Base-by-base conservation (phyloP, 2,329 filamentous ascomycete genomes). In the Ceratocystis eucalypticola region DNA sequence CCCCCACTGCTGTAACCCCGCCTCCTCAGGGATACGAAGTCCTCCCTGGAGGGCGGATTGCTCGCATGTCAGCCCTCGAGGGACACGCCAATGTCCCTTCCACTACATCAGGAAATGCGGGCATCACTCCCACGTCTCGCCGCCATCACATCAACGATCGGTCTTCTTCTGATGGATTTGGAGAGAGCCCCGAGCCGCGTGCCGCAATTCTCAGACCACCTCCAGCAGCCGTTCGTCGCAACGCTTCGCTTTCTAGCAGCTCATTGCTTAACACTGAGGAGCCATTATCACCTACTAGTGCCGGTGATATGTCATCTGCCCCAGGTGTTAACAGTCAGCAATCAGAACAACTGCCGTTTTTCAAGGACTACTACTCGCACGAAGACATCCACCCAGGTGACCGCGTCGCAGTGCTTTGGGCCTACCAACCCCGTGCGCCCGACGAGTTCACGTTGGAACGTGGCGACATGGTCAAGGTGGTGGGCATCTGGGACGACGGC, bases 401-500 rank as follows among this genome's bases (percentile, higher is more conserved):
- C 72, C 88, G 88, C 68, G 93, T 99, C 53, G 84, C 94, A 15
- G 90, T 91, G 1, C 82, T 99, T 15, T 99, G 94, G 94, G 93
- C 94, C 1, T 99, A 99, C 75, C 91, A 96, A 71, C 93, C 94
- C 44, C 88, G 94, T 44, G 94, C 94, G 3, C 85, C 86, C 37
- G 94, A 99, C 72, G 94, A 99, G 74, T 97, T 97, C 73, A 82
- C 90, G 48, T 80, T 99, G 46, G 94, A 97, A 72, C 86, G 94
- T 67, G 94, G 94, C 65, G 94, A 99, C 74, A 96, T 99, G 92
- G 82, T 99, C 72, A 97, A 96, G 78, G 87, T 99, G 15, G 88
- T 97, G 41, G 94, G 94, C 69, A 99, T 99, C 70, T 99, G 94
- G 94, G 94, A 99, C 72, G 94, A 99, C 74, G 94, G 94, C 61